Base-by-base conservation (phyloP, 2,329 filamentous ascomycete species). In the Macroventuria anomochaeta region DNA sequence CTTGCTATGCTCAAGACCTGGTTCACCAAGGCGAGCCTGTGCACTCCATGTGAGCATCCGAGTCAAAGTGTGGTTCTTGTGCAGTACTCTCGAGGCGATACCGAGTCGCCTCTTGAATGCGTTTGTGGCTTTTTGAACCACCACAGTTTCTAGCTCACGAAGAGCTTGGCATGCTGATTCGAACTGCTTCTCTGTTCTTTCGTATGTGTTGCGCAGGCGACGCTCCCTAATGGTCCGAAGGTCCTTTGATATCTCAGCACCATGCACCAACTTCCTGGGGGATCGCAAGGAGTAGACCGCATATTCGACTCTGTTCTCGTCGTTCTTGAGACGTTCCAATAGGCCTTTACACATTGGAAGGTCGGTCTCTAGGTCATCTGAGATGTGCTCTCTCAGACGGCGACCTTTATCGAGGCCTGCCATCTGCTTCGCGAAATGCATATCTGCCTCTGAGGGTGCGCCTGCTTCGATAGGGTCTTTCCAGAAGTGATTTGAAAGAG, bases 401-500 rank as follows among this genome's bases (percentile, higher is more conserved):
- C 67, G 67, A 8, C 59, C 62, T 36, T 68, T 68, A 15, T 55
- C 56, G 18, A 66, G 39, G 29, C 58, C 60, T n/a, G 41, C 44
- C 10, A 60, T 46, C 18, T 61, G 54, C 23, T 62, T 64, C n/a
- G 60, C 53, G 28, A 64, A 66, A 17, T 61, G 65, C 5, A 62
- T 12, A 11, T 63, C 55, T 2, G 64, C 59, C 21, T 67, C 63
- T 12, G 43, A 52, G 10, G 59, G 53, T n/a, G 67, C 64, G 8
- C 57, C 61, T 44, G 65, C 60, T 39, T 66, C 62, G 10, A 68
- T 62, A 6, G 70, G 69, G 31, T 71, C 67, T 43, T 69, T 64
- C 69, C 69, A 73, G 44, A 73, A 70, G 23, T 68, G 57, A 15
- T 61, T 64, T 7, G 66, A 58, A 17, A 72, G 61, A 11, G 53